Percentiles rank a stretch among this genome's conserved stretches.
These are phyloP conservation scores for Venturia oleaginea DNA, from an alignment of 2,329 filamentous ascomycete species.

Conservation along the genomic window DNA sequence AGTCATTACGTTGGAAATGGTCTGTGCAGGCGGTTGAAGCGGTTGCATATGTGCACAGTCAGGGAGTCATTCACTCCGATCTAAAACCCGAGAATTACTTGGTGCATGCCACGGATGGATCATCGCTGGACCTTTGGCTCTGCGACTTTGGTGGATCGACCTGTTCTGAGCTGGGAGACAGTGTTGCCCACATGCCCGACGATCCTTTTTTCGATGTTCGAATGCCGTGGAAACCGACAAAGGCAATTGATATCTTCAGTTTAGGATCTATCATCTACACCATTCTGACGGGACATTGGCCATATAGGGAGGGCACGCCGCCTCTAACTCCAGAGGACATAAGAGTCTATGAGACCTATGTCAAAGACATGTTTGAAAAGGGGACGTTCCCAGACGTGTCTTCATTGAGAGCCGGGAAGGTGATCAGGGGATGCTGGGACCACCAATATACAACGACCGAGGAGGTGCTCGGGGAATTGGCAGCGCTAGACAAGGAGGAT, in stretches of 20 bases:
- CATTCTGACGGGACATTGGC: slow-evolving; percentile 20
- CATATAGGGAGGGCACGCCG: slow-evolving; percentile 12
- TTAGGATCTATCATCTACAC: slow-evolving; percentile 20
- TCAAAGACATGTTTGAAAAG: not conserved
- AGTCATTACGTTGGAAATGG: slow-evolving; percentile 21
- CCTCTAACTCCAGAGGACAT: not conserved
- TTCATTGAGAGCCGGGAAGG: not conserved
- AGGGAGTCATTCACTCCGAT: slow-evolving; percentile 28
- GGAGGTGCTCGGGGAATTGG: not conserved
- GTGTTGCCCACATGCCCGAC: slow-evolving; percentile 17
- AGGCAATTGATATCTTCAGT: slow-evolving; percentile 19
- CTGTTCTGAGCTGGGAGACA: slow-evolving; percentile 20
- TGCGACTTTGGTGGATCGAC: slow-evolving; percentile 20
- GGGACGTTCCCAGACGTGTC: not conserved
- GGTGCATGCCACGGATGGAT: slow-evolving; percentile 15
- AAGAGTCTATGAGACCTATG: not conserved
- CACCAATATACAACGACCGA: not conserved
- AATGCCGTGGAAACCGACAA: slow-evolving; percentile 15
- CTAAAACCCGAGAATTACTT: slow-evolving; percentile 21
- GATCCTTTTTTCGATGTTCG: slow-evolving; percentile 16
- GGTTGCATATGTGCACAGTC: slow-evolving; percentile 23
- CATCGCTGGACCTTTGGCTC: slow-evolving; percentile 23
- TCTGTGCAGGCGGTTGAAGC: slow-evolving; percentile 24
- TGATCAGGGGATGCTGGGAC: not conserved
- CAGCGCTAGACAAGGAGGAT: too few relatives aligned